Percentiles rank a stretch among this genome's conserved stretches.
Conservation (phyloP, 116 monocot species). For the Cymodocea nodosa region DNA sequence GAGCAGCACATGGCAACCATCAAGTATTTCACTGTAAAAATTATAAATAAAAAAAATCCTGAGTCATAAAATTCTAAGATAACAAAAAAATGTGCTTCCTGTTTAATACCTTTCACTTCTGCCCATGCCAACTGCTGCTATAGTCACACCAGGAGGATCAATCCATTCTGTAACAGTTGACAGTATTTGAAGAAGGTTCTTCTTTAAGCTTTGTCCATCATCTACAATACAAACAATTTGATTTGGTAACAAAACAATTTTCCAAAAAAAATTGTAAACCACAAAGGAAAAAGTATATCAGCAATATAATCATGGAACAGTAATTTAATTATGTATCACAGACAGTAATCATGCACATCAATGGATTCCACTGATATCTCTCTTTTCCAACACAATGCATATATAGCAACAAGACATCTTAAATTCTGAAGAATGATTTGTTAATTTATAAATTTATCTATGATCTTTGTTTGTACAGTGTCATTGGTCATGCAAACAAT, state of each 20-base stretch:
- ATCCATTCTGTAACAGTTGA: slow-evolving; percentile 60
- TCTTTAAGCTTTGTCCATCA: slow-evolving; percentile 57
- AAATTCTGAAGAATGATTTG: too few relatives aligned
- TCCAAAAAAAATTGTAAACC: neutral
- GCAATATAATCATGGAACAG: too few relatives aligned
- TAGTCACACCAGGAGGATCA: slow-evolving; percentile 54
- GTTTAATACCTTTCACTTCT: slow-evolving; percentile 56
- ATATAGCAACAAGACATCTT: too few relatives aligned
- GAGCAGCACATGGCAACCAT: slow-evolving; percentile 84
- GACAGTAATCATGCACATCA: too few relatives aligned
- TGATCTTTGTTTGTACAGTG: too few relatives aligned
- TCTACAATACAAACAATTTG: slow-evolving; percentile 25
- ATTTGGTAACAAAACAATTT: neutral
- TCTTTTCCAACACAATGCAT: too few relatives aligned
- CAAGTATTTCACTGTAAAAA: slow-evolving; percentile 66
- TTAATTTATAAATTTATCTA: too few relatives aligned
- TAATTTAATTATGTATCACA: too few relatives aligned
- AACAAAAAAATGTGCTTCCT: neutral
- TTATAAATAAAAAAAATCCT: neutral
- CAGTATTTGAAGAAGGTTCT: slow-evolving; percentile 61
- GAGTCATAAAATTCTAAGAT: slow-evolving; percentile 1
- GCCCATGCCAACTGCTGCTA: slow-evolving; percentile 31
- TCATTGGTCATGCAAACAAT: too few relatives aligned
- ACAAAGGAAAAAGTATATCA: too few relatives aligned
- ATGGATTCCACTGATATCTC: too few relatives aligned